Percentiles rank a stretch among this genome's conserved stretches.
These are phyloP conservation scores for Fusarium penzigii DNA, from an alignment of 2,329 filamentous ascomycete genomes.

Conservation along the genomic window DNA sequence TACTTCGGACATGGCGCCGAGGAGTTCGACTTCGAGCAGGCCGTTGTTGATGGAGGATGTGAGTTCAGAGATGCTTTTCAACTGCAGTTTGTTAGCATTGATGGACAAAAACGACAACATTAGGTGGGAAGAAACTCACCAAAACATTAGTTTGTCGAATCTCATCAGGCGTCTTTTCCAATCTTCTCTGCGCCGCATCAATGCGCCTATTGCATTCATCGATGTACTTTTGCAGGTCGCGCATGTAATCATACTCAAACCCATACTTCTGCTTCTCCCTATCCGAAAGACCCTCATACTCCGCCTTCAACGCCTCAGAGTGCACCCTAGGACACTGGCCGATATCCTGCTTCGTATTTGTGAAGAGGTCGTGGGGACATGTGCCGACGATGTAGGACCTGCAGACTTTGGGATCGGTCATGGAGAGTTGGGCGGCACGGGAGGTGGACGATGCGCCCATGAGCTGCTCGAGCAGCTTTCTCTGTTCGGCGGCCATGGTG, in stretches of 20 bases:
- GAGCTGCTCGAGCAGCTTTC: conserved; percentile 97
- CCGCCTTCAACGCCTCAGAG: conserved; percentile 81
- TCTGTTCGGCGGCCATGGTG: conserved; percentile 86
- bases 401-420: conserved; percentile 92
- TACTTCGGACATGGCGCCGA: conserved; percentile 80
- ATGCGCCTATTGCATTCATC: conserved; percentile 95
- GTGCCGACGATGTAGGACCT: conserved; percentile 91
- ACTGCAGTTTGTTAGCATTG: conserved; percentile 33
- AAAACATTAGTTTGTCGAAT: conserved; percentile 92
- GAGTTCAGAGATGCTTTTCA: conserved; percentile 85
- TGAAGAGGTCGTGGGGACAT: conserved; percentile 98
- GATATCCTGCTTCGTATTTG: conserved; percentile 97
- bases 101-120: background rate
- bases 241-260: conserved; percentile 96
- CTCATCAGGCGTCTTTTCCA: conserved; percentile 98
- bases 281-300: conserved; percentile 76
- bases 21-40: conserved; percentile 80
- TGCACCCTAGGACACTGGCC: conserved; percentile 88
- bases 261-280: conserved; percentile 76
- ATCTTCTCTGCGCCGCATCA: conserved; percentile 80
- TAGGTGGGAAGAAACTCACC: conserved; percentile 37
- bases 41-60: conserved; percentile 76
- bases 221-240: conserved; percentile 95
- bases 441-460: conserved; percentile 76
- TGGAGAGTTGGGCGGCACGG: conserved; percentile 77